Evolutionary conservation across 345 rosid species (phyloP).

Genomic region (Erysimum cheiranthoides): DNA sequence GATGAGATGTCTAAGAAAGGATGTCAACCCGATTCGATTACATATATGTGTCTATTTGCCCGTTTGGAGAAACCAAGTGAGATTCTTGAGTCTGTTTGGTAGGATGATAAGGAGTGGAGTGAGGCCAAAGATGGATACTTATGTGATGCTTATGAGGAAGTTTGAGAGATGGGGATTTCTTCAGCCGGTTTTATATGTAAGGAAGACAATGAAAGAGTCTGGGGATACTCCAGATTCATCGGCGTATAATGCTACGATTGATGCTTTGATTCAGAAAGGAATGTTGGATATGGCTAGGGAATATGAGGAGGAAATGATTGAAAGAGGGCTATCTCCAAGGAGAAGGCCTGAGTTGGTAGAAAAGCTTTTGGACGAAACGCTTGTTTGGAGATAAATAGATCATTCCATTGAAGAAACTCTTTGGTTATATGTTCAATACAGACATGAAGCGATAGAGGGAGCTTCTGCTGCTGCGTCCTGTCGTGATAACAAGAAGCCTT

Average conservation of each 20-base stretch:
- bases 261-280: constrained; percentile 83
- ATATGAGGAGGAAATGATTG: constrained; percentile 60
- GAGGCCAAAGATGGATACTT: constrained; percentile 77
- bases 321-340: too few species aligned
- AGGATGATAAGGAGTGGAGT: constrained; percentile 76
- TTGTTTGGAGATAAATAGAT: constrained; percentile 23
- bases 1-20: constrained; percentile 68
- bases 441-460: background rate
- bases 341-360: too few species aligned
- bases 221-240: constrained; percentile 68
- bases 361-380: constrained; percentile 22
- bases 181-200: constrained; percentile 66
- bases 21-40: constrained; percentile 60
- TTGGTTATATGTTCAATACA: background rate
- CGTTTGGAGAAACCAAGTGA: constrained; percentile 70
- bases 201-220: constrained; percentile 74
- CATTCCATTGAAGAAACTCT: too few species aligned
- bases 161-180: constrained; percentile 98
- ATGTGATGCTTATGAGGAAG: constrained; percentile 92
- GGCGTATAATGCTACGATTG: constrained; percentile 72
- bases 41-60: constrained; percentile 73
- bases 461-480: background rate
- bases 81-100: constrained; percentile 67
- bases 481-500: background rate
- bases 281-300: constrained; percentile 78